These are phyloP conservation scores for Dipodascus albidus DNA, from an alignment of 805 yeast species.

Conservation along the genomic window DNA sequence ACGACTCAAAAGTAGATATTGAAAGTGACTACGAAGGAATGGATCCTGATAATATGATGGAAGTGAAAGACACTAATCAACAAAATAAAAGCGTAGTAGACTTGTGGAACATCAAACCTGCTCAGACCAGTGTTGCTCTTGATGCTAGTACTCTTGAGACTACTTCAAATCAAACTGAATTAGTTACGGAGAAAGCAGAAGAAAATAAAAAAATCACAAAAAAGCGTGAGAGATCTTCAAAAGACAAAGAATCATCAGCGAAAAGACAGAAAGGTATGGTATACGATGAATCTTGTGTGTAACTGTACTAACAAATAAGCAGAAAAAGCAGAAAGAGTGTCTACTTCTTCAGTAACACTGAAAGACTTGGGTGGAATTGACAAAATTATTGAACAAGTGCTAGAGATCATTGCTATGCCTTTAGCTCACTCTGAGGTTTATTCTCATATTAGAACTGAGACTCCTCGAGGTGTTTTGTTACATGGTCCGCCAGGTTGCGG, in stretches of 20 bases:
- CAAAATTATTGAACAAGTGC: constrained; percentile 67
- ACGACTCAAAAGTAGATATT: constrained; percentile 31
- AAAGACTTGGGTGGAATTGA: constrained; percentile 85
- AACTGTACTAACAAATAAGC: constrained; percentile 25
- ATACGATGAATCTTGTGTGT: constrained; percentile 16
- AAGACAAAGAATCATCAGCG: constrained; percentile 15
- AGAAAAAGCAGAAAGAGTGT: constrained; percentile 47
- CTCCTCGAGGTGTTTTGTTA: constrained; percentile 85
- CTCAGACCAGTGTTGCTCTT: constrained; percentile 5
- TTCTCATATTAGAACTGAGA: constrained; percentile 78
- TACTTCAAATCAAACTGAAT: background rate
- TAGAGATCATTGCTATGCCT: constrained; percentile 88
- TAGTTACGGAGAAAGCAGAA: background rate
- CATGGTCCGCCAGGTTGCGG: constrained; percentile 99
- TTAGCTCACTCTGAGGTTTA: constrained; percentile 90
- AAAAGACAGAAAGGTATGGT: constrained; percentile 32
- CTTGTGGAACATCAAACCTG: constrained; percentile 40
- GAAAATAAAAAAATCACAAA: constrained; percentile 4
- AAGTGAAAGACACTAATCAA: constrained; percentile 44
- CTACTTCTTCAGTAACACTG: constrained; percentile 47
- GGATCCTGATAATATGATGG: constrained; percentile 44
- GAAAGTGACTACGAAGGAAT: constrained; percentile 31
- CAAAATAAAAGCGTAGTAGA: constrained; percentile 69
- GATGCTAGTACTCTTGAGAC: background rate
- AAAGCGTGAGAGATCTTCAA: constrained; percentile 8